A percentile compares a stretch with the other conserved stretches of the same genome.
phyloP scores from a whole-genome alignment of 306 rosid genomes.

The Quercus rubra region DNA sequence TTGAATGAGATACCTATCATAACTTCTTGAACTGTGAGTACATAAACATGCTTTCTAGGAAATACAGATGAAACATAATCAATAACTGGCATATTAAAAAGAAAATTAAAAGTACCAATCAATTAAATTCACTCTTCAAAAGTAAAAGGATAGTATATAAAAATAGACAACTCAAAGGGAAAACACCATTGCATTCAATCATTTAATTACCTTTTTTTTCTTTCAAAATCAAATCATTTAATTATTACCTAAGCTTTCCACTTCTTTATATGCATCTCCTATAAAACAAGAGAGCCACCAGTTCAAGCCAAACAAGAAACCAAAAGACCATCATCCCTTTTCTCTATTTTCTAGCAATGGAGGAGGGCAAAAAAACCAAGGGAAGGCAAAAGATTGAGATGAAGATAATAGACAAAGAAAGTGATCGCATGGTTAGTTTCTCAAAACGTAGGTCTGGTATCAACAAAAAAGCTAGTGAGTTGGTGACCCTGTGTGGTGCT shows the following conservation, averaged over 20 bases:
- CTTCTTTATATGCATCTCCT: neutral
- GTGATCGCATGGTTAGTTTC: slow-evolving; percentile 31
- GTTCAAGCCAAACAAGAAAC: neutral
- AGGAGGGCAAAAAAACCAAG: slow-evolving; percentile 25
- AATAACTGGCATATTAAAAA: neutral
- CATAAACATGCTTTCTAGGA: no score
- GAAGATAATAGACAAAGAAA: slow-evolving; percentile 33
- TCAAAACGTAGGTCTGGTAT: slow-evolving; percentile 28
- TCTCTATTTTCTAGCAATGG: neutral
- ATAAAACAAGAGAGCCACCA: no score
- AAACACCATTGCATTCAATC: neutral
- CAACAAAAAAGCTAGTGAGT: slow-evolving; percentile 33
- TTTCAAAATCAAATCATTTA: neutral
- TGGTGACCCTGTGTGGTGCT: slow-evolving; percentile 31
- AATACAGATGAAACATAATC: neutral
- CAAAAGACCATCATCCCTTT: neutral
- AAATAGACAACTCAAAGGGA: neutral
- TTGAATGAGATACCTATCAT: no score
- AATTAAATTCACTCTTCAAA: neutral
- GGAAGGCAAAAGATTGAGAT: slow-evolving; percentile 39
- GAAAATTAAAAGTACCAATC: neutral
- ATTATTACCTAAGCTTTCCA: neutral
- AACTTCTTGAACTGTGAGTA: no score
- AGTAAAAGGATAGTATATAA: no score
- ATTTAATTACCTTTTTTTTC: neutral